Evolutionary conservation across 352 stramenopile genomes (phyloP).

Genomic region (Pythium phragmiticola): DNA sequence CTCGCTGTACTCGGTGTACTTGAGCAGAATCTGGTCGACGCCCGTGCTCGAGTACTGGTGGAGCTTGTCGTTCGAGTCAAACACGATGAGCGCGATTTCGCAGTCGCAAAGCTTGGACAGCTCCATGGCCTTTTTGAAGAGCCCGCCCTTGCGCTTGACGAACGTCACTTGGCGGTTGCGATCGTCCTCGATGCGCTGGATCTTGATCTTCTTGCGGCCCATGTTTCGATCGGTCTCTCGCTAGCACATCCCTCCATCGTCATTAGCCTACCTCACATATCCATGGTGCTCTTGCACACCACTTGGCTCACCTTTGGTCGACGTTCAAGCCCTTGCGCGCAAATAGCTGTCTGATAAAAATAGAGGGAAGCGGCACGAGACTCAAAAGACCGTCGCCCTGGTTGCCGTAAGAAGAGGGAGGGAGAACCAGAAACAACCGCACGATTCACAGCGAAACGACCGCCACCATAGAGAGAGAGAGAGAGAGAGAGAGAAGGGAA

Average conservation of each 20-base stretch:
- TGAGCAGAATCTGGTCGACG: conserved; percentile 83
- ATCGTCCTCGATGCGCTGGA: conserved; percentile 84
- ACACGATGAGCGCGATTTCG: conserved; percentile 85
- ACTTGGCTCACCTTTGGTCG: conserved; percentile 13
- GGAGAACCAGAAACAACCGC: conserved; percentile 11
- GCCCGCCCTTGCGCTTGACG: conserved; percentile 79
- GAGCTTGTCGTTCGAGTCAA: conserved; percentile 86
- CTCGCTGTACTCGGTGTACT: conserved; percentile 85
- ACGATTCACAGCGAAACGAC: conserved; percentile 10
- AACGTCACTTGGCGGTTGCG: conserved; percentile 86
- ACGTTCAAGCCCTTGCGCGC: conserved; percentile 15
- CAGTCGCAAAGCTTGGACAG: conserved; percentile 86
- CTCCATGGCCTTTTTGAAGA: conserved; percentile 89
- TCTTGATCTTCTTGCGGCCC: conserved; percentile 90
- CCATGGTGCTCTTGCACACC: background rate
- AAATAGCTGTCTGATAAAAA: conserved; percentile 33
- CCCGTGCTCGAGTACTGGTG: conserved; percentile 83
- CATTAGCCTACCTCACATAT: background rate
- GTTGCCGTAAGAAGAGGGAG: background rate
- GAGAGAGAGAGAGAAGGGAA: background rate
- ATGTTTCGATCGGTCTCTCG: conserved; percentile 27
- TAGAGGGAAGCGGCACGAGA: conserved; percentile 12
- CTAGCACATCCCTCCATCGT: background rate
- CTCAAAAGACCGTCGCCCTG: background rate
- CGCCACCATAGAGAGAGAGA: too few relatives aligned